Evolutionary conservation across 495 filamentous ascomycete species (phyloP).

Genomic region (Penicillium coffeae): DNA sequence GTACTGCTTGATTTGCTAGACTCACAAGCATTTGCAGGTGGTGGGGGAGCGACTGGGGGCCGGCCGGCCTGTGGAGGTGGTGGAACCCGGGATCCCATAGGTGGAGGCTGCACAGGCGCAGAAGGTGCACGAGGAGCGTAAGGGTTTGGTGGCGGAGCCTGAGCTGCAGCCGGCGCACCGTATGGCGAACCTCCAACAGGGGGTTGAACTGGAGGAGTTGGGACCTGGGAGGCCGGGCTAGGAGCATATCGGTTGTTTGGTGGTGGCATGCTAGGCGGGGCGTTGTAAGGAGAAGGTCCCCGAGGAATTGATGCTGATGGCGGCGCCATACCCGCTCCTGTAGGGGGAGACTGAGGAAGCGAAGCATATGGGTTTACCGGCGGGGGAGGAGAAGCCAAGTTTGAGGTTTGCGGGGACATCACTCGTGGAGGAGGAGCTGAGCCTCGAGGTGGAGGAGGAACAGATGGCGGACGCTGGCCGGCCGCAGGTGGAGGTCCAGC

Average conservation of each 20-base stretch:
- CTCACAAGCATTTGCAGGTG: not conserved
- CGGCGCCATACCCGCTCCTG: constrained; percentile 34
- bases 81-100: constrained; percentile 14
- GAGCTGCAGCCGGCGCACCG: constrained; percentile 45
- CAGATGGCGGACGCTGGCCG: constrained; percentile 45
- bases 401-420: constrained; percentile 52
- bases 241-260: constrained; percentile 85
- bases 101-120: constrained; percentile 35
- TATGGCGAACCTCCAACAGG: constrained; percentile 57
- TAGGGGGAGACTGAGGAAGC: constrained; percentile 35
- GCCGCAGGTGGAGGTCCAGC: constrained; percentile 44
- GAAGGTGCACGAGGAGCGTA: constrained; percentile 1
- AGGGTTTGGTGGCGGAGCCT: constrained; percentile 18
- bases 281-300: constrained; percentile 84
- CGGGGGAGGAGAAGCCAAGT: constrained; percentile 47
- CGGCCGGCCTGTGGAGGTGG: not conserved
- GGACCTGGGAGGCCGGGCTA: constrained; percentile 58
- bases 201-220: constrained; percentile 41
- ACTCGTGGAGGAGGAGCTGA: constrained; percentile 50
- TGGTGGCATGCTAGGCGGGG: constrained; percentile 69
- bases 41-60: not conserved
- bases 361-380: constrained; percentile 71
- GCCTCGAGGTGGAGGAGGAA: constrained; percentile 53
- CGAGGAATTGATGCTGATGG: constrained; percentile 59
- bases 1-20: not conserved